A percentile compares a stretch with the other conserved stretches of the same genome.
These are phyloP conservation scores for Lathyrus sativus DNA, from an alignment of 306 rosid genomes.

Conservation along the genomic window DNA sequence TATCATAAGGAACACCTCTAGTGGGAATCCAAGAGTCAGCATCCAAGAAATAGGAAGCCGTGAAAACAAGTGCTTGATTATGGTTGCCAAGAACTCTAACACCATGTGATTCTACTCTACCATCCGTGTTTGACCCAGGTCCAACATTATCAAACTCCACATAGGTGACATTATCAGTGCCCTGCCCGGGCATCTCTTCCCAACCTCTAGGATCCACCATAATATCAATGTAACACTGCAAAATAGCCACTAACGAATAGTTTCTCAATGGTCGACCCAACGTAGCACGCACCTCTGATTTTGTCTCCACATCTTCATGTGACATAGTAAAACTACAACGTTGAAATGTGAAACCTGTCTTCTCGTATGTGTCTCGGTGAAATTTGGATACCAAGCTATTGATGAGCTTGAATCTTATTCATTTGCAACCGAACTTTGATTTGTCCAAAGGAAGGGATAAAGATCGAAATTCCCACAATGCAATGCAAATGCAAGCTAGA, in stretches of 20 bases:
- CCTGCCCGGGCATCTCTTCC: conserved; percentile 46
- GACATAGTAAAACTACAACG: conserved; percentile 37
- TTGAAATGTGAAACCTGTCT: conserved; percentile 39
- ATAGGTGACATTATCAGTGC: conserved; percentile 36
- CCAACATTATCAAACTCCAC: conserved; percentile 41
- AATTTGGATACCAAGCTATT: too few relatives aligned
- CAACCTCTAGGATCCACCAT: conserved; percentile 44
- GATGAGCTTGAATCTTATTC: too few relatives aligned
- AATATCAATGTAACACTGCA: conserved; percentile 39
- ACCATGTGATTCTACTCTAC: conserved; percentile 39
- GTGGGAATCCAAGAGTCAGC: conserved; percentile 50
- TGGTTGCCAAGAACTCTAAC: conserved; percentile 11
- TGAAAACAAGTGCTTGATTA: conserved; percentile 19
- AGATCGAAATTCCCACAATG: too few relatives aligned
- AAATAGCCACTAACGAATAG: conserved; percentile 39
- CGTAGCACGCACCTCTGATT: conserved; percentile 35
- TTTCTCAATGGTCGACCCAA: conserved; percentile 46
- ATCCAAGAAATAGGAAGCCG: conserved; percentile 42
- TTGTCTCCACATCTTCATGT: background rate
- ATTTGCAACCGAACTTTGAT: too few relatives aligned
- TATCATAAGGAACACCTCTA: conserved; percentile 42
- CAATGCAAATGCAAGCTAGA: too few relatives aligned
- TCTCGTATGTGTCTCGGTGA: too few relatives aligned
- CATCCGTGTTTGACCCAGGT: conserved; percentile 38
- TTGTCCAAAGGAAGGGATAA: too few relatives aligned